Evolutionary conservation across 768 basidiomycete species (phyloP).

Genomic region (Tulasnella sp.): DNA sequence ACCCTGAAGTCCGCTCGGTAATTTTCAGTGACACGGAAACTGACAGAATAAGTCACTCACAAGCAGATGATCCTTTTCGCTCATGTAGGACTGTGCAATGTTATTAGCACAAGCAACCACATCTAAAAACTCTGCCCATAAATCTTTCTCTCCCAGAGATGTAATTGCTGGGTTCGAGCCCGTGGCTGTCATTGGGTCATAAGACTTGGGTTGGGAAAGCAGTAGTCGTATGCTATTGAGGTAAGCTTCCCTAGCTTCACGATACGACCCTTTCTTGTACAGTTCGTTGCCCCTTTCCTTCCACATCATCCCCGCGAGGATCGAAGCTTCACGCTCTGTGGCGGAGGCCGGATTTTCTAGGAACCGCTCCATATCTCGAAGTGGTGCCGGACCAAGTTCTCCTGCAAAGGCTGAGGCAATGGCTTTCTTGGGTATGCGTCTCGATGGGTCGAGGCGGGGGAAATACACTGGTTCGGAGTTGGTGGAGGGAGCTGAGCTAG

Average conservation of each 20-base stretch:
- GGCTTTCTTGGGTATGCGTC: neutral
- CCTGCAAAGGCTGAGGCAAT: neutral
- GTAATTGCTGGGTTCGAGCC: neutral
- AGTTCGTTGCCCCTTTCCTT: neutral
- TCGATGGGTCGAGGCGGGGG: neutral
- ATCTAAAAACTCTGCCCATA: neutral
- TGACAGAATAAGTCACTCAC: neutral
- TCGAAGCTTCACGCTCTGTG: neutral
- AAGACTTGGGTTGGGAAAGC: neutral
- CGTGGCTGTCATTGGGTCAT: neutral
- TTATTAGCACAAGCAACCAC: constrained; percentile 1
- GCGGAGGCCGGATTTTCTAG: neutral
- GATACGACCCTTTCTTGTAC: neutral
- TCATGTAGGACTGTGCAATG: constrained; percentile 5
- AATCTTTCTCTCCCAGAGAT: neutral
- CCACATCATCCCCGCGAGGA: neutral
- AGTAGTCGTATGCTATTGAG: neutral
- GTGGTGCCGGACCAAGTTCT: neutral
- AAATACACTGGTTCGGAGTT: neutral
- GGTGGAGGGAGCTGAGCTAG: neutral
- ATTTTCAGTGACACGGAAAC: neutral
- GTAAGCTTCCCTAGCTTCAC: neutral
- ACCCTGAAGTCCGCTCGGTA: neutral
- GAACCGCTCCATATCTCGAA: neutral
- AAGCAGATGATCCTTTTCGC: neutral